phyloP scores from a whole-genome alignment of 1,139 yeast species.

The Diutina mesorugosa region DNA sequence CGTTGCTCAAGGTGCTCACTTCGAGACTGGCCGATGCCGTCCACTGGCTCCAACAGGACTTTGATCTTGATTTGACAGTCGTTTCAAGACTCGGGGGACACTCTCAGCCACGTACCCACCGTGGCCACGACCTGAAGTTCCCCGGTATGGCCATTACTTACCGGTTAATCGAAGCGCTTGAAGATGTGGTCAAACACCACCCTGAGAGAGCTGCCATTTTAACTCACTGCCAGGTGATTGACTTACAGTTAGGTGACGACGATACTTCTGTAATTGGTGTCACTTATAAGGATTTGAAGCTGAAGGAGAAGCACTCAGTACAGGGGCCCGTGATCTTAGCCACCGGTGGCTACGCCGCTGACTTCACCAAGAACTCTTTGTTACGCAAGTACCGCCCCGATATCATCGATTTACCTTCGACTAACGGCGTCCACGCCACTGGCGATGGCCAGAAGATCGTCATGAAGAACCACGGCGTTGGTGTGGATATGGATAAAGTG shows the following conservation, averaged over 20 bases:
- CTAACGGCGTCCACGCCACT: constrained; percentile 64
- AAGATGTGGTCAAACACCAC: constrained; percentile 31
- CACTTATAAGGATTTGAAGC: constrained; percentile 26
- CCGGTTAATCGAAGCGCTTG: constrained; percentile 41
- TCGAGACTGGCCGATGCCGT: constrained; percentile 48
- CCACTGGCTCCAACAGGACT: constrained; percentile 57
- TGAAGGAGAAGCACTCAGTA: constrained; percentile 19
- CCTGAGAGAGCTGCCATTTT: constrained; percentile 41
- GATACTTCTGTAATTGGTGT: constrained; percentile 30
- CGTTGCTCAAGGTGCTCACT: constrained; percentile 36
- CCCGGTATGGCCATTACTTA: constrained; percentile 76
- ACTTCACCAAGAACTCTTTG: constrained; percentile 39
- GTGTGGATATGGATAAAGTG: constrained; percentile 63
- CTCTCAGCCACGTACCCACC: constrained; percentile 60
- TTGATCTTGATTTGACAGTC: constrained; percentile 47
- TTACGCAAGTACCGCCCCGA: constrained; percentile 50
- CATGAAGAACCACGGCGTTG: constrained; percentile 43
- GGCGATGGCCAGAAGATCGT: constrained; percentile 66
- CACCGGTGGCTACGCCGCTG: constrained; percentile 69
- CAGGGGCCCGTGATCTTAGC: constrained; percentile 57
- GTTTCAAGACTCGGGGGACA: constrained; percentile 69
- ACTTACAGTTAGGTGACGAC: constrained; percentile 25
- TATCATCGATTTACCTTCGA: constrained; percentile 49
- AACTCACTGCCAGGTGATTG: constrained; percentile 44
- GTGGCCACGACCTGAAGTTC: constrained; percentile 51